phyloP scores from a whole-genome alignment of 2,329 filamentous ascomycete genomes.

The Colletotrichum liaoningense region DNA sequence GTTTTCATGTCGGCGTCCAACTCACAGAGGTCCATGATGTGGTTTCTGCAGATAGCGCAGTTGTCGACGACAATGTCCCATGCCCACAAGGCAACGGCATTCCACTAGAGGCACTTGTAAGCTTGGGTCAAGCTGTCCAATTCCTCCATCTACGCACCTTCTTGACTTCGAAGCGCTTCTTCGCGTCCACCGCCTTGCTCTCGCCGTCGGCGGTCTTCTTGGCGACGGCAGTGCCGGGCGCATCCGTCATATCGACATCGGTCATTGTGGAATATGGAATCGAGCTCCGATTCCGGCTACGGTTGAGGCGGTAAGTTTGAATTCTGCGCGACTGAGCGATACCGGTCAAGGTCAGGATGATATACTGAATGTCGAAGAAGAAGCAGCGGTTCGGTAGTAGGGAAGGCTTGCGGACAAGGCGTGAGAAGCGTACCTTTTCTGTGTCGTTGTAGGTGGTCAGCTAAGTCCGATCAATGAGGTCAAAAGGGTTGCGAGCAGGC shows the following conservation, averaged over 20 bases:
- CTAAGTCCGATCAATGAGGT: conserved; percentile 7
- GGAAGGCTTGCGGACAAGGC: not conserved
- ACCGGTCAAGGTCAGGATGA: not conserved
- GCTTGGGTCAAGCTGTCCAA: conserved; percentile 2
- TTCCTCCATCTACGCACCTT: conserved; percentile 71
- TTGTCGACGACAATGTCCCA: conserved; percentile 99
- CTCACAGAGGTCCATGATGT: conserved; percentile 99
- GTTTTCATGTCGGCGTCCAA: conserved; percentile 17
- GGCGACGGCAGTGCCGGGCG: conserved; percentile 63
- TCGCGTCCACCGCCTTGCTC: conserved; percentile 70
- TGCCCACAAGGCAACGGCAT: conserved; percentile 96
- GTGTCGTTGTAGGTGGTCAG: not conserved
- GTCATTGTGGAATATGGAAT: conserved; percentile 70
- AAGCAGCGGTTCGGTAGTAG: not conserved
- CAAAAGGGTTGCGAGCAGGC: conserved; percentile 6
- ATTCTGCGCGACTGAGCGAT: not conserved
- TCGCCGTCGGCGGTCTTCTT: conserved; percentile 66
- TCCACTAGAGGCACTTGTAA: conserved; percentile 75
- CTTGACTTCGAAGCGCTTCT: conserved; percentile 98
- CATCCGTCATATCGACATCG: conserved; percentile 97
- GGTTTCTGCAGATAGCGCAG: conserved; percentile 98
- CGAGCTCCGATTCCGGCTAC: not conserved
- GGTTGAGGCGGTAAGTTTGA: not conserved
- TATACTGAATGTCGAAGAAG: not conserved
- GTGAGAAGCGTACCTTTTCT: not conserved